These are phyloP conservation scores for Phialocephala sp. DNA, from an alignment of 2,329 filamentous ascomycete genomes.

Conservation along the genomic window DNA sequence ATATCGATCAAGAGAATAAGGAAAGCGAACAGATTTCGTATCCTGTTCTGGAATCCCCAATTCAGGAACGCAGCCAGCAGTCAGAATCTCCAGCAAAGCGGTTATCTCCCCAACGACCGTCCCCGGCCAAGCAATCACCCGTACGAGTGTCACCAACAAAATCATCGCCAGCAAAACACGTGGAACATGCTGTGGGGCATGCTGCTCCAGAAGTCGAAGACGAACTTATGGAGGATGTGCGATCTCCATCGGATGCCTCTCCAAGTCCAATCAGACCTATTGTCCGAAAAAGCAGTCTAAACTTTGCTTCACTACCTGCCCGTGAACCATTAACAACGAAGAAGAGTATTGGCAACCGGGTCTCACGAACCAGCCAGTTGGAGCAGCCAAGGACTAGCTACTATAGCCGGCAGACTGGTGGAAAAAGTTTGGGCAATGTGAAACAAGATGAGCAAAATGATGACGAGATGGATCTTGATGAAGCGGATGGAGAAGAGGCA, in stretches of 20 bases:
- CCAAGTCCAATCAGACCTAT: slow-evolving; percentile 73
- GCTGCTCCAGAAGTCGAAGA: slow-evolving; percentile 35
- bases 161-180: slow-evolving; percentile 16
- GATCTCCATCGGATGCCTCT: slow-evolving; percentile 69
- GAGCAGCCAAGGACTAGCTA: slow-evolving; percentile 77
- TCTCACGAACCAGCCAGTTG: slow-evolving; percentile 79
- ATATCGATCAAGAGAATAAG: slow-evolving; percentile 12
- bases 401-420: slow-evolving; percentile 74
- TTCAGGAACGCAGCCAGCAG: slow-evolving; percentile 28
- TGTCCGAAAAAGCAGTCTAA: slow-evolving; percentile 90
- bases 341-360: slow-evolving; percentile 77
- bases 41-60: slow-evolving; percentile 36
- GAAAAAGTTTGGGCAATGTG: slow-evolving; percentile 68
- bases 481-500: slow-evolving; percentile 45
- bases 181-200: background rate
- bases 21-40: slow-evolving; percentile 26
- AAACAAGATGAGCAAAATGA: slow-evolving; percentile 54
- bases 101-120: slow-evolving; percentile 31
- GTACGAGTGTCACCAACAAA: slow-evolving; percentile 7
- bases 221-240: slow-evolving; percentile 52
- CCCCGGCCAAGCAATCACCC: slow-evolving; percentile 15
- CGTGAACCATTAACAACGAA: slow-evolving; percentile 85
- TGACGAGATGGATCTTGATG: slow-evolving; percentile 57
- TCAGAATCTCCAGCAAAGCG: slow-evolving; percentile 33
- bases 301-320: slow-evolving; percentile 90